Base-by-base conservation (phyloP, 164 flowering plant genomes). In the Kalanchoe fedtschenkoi region DNA sequence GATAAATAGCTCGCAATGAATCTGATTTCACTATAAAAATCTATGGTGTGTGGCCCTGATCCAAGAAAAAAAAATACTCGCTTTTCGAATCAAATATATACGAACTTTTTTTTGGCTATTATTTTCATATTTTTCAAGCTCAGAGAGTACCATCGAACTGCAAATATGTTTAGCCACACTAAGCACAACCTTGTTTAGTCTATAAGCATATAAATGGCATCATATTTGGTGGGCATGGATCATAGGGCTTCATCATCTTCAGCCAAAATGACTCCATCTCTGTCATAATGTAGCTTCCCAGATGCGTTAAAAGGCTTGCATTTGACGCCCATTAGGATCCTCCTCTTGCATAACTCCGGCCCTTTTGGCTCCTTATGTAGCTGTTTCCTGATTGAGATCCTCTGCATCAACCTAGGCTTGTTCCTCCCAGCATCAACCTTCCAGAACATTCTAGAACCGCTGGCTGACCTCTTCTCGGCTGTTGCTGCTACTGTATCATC, bases 341-440 rank as follows among this genome's bases (percentile, higher is more conserved):
- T 82, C 75, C 74, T 86, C 81, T 76, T 86, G 74, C 89, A 86
- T 14, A 86, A 65, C 60, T 81, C 87, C 21, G 38, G 35, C 5
- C 28, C 70, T 65, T 65, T 60, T 19, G n/a, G 39, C 22, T 65
- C 51, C 37, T 28, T 42, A 28, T 19, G 22, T 21, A 16, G 64
- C 39, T 42, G 46, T 42, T 0, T 42, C 17, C 46, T 22, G 24
- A 22, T 15, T 6, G 29, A 47, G 29, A 47, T 47, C 54, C 54
- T 47, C 54, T 47, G n/a, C 22, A 33, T 29, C 54, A 47, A 47
- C 28, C 28, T 47, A 21, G 13, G 10, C 54, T 47, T n/a, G n/a
- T n/a, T 47, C 28, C 54, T 47, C 22, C 28, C 13, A 47, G 6
- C 54, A 8, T 2, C 54, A 22, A 47, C 28, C 54, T 22, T 47